Base-by-base conservation (phyloP, 2,329 filamentous ascomycete genomes). In the Xylariaceae sp. region DNA sequence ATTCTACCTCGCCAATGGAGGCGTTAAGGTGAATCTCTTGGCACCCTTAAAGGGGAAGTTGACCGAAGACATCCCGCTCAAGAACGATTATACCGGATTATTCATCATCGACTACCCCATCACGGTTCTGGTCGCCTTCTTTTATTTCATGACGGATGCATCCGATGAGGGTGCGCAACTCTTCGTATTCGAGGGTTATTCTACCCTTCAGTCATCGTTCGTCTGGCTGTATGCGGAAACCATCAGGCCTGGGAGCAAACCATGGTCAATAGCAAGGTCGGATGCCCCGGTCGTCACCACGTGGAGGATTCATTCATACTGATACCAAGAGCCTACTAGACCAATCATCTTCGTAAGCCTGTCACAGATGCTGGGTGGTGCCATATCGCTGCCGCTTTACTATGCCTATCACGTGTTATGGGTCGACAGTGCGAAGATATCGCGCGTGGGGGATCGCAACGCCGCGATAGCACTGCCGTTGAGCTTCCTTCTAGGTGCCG, bases 221-320 rank as follows among this genome's bases (percentile, higher is more conserved):
- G 61, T 71, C 13, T 71, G 69, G 69, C 54, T 71, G 9, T 70
- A 69, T 54, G 59, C 61, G 8, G 69, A 71, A 54, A 61, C 57
- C 44, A 53, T 58, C 23, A 60, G 68, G 11, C 58, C 63, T n/a
- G 61, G 63, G 13, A 58, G 30, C 44, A 69, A 69, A 48, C 65
- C 66, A 6, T 65, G 55, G 58, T 53, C 58, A 55, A 60, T 69
- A 52, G 47, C 59, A 47, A 64, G 57, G 64, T 68, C 49, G 55
- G 64, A 52, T 48, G 13, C 47, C 41, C 49, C 30, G 9, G n/a
- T 30, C 23, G n/a, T 37, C 18, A 2, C 17, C 30, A 8, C 47
- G 5, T 41, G 15, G 23, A 39, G 39, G 23, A 17, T 30, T 30
- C 4, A 37, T 10, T 11, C 34, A 18, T 57, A 48, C 62, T 64